Base-by-base conservation (phyloP, 2,329 filamentous ascomycete species). In the Paraphaeosphaeria sporulosa region DNA sequence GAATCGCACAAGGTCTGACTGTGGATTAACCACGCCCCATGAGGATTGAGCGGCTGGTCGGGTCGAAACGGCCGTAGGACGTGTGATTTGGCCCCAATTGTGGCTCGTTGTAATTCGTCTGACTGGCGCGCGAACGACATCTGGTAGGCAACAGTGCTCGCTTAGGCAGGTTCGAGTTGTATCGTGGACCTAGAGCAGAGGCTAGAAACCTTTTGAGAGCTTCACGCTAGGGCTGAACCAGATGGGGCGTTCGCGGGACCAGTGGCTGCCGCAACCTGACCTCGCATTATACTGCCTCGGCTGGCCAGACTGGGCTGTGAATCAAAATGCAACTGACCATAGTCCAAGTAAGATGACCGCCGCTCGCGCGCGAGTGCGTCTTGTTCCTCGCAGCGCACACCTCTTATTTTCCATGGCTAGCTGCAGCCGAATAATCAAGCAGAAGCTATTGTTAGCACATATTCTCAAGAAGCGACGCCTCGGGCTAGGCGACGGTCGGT, bases 81-180 rank as follows among this genome's bases (percentile, higher is more conserved):
- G 21, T n/a, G 36, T 52, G 50, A 19, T 43, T 42, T 5, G 15
- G 6, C 7, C 15, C 23, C 34, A 21, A 30, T 42, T 12, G 50
- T 52, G 50, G 50, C 50, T 52, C 43, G 36, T 36, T 52, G 36
- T 43, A 17, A 9, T 10, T 36, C 36, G 36, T 21, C 34, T 52
- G 15, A 52, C 13, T 52, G 50, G 50, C 21, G 25, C 36, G 21
- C 36, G 50, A 43, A 42, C 36, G 23, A n/a, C 10, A 10, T 19
- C 34, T 27, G 15, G 23, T 52, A 52, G 50, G 50, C 50, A 52
- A 36, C 34, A 52, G 23, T 19, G 44, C 50, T 52, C 36, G 50
- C 21, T 52, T 52, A 17, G 50, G 25, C 21, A 10, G 21, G 6
- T 43, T 34, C 5, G 19, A 36, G 30, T 36, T 51, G 34, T 40